Evolutionary conservation across 1,284 basidiomycete species (phyloP).

Genomic region (Golubevia pallescens): DNA sequence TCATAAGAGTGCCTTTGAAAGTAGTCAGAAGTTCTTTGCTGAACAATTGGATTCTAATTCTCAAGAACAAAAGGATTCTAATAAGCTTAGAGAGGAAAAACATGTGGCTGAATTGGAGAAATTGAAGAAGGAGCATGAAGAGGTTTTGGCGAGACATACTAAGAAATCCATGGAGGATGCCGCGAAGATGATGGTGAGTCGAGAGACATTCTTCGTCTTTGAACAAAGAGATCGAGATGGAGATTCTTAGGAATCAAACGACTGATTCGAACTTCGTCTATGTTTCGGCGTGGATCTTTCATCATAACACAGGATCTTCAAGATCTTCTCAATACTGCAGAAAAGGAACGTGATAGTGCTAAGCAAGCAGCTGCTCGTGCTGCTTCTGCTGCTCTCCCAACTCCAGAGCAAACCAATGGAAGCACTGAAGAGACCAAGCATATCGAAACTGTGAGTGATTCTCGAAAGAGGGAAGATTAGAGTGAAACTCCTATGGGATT

Average conservation of each 20-base stretch:
- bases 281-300: background rate
- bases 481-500: too few relatives aligned
- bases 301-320: conserved; percentile 19
- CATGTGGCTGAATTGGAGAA: conserved; percentile 25
- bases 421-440: background rate
- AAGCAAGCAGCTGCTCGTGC: conserved; percentile 21
- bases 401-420: background rate
- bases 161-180: conserved; percentile 26
- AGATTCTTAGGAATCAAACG: background rate
- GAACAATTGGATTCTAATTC: conserved; percentile 32
- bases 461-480: background rate
- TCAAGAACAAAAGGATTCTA: conserved; percentile 19
- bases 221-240: too few relatives aligned
- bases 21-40: conserved; percentile 29
- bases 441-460: background rate
- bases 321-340: conserved; percentile 31
- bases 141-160: conserved; percentile 16
- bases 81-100: conserved; percentile 23
- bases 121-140: conserved; percentile 19
- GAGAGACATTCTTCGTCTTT: background rate
- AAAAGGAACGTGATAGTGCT: conserved; percentile 27
- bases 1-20: conserved; percentile 21
- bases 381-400: conserved; percentile 10
- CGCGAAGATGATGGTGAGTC: conserved; percentile 22
- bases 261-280: background rate